Base-by-base conservation (phyloP, 2,329 filamentous ascomycete genomes). In the Ceratocystis eucalypticola region DNA sequence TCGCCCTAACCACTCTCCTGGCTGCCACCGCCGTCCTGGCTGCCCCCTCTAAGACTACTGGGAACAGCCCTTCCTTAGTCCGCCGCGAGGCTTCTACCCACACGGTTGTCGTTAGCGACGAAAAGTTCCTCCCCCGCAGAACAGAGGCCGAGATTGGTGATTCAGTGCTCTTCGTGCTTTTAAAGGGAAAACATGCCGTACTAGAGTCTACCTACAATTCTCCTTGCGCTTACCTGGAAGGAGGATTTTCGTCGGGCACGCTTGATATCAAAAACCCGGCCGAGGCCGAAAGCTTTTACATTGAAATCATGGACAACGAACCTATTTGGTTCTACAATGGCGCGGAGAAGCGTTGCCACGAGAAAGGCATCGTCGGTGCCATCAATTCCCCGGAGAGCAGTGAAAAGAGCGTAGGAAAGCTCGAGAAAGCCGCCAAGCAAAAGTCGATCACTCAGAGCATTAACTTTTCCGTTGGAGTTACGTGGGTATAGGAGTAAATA, bases 131-230 rank as follows among this genome's bases (percentile, higher is more conserved):
- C 61, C 82, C 82, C 1, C 75, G 79, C 68, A 78, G 77, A 69
- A 74, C 82, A 53, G 76, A 76, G 2, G 82, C 81, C 20, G 72
- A 74, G 10, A 66, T 77, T 7, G 81, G 81, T 68, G 80, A 82
- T 68, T 69, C 80, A 2, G 72, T 84, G 67, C 80, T 84, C 74
- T 84, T 79, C 75, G 78, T 80, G 70, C 84, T 80, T 76, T 77
- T 77, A 68, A 76, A 80, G 8, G 71, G 70, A 66, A 80, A 79
- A 73, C 81, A 83, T 76, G 77, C 77, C 17, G 74, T 84, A 50
- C 75, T 70, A 1, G 74, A 78, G 71, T 77, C 76, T 55, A 74
- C 70, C 71, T 80, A 79, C 68, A 74, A 68, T 63, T 69, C 74
- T 55, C 78, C 78, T 20, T 80, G 79, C 73, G 59, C 48, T 45